These are phyloP conservation scores for Fusarium ambrosium DNA, from an alignment of 2,329 filamentous ascomycete species.

Conservation along the genomic window DNA sequence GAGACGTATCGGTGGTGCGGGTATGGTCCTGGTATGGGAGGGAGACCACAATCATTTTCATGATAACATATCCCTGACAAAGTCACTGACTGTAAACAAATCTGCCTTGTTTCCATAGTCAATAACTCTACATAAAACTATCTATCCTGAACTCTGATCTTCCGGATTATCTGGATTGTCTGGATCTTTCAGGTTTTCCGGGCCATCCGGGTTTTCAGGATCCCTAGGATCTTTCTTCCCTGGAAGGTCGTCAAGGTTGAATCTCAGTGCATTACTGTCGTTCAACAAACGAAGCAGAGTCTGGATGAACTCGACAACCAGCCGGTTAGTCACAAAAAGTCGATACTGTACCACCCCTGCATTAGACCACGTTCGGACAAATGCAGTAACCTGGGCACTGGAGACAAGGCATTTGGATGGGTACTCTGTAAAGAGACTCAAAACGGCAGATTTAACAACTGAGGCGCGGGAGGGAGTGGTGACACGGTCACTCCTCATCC, in stretches of 20 bases:
- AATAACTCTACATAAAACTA: background rate
- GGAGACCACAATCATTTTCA: background rate
- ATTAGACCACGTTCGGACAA: background rate
- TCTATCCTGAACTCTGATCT: background rate
- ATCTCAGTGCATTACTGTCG: background rate
- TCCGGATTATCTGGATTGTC: background rate
- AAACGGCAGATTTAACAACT: background rate
- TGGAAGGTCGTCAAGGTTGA: background rate
- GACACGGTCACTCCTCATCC: background rate
- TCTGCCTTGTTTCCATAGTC: background rate
- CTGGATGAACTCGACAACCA: background rate
- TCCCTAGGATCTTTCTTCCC: background rate
- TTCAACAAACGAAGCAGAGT: background rate
- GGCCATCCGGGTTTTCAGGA: background rate
- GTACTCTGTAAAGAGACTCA: background rate
- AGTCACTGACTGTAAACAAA: background rate
- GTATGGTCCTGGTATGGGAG: background rate
- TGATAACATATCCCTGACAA: background rate
- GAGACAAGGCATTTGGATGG: background rate
- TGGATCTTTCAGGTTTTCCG: background rate
- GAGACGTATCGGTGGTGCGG: background rate
- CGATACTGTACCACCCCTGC: background rate
- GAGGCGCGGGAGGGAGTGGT: background rate
- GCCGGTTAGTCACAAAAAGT: background rate
- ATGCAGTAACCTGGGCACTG: background rate